Evolutionary conservation across 768 basidiomycete species (phyloP).

Genomic region (Mycena latifolia): DNA sequence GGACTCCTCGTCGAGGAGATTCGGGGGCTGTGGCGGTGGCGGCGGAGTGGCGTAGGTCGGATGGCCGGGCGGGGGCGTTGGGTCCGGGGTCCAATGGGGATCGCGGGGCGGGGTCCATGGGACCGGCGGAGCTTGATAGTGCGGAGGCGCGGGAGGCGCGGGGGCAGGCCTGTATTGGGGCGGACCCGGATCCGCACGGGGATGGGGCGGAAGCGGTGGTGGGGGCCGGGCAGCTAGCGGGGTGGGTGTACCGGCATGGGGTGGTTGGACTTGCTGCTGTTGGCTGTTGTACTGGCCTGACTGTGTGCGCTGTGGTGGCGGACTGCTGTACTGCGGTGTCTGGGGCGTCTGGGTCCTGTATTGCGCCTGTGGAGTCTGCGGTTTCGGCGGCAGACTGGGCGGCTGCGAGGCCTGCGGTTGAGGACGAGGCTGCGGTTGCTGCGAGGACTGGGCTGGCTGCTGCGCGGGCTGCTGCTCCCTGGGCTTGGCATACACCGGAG

Average conservation of each 20-base stretch:
- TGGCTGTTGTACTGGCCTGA: conserved; percentile 7
- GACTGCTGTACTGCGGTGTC: conserved; percentile 3
- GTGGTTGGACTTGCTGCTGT: background rate
- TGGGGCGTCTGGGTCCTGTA: background rate
- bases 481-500: conserved; percentile 90
- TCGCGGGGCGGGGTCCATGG: conserved; percentile 38
- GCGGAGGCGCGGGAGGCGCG: conserved; percentile 17
- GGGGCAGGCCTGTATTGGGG: conserved; percentile 31
- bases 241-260: background rate
- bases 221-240: conserved; percentile 43
- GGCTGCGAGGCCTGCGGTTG: conserved; percentile 12
- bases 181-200: conserved; percentile 30
- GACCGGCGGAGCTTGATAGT: conserved; percentile 36
- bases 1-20: conserved; percentile 77
- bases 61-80: conserved; percentile 37
- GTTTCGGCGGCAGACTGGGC: conserved; percentile 33
- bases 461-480: conserved; percentile 10
- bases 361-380: conserved; percentile 31
- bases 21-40: conserved; percentile 48
- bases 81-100: conserved; percentile 29
- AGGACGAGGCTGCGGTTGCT: conserved; percentile 23
- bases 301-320: background rate
- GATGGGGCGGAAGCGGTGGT: conserved; percentile 36
- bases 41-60: conserved; percentile 31
- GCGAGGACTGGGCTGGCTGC: conserved; percentile 10